Base-by-base conservation (phyloP, 768 basidiomycete genomes). In the Boletus edulis region DNA sequence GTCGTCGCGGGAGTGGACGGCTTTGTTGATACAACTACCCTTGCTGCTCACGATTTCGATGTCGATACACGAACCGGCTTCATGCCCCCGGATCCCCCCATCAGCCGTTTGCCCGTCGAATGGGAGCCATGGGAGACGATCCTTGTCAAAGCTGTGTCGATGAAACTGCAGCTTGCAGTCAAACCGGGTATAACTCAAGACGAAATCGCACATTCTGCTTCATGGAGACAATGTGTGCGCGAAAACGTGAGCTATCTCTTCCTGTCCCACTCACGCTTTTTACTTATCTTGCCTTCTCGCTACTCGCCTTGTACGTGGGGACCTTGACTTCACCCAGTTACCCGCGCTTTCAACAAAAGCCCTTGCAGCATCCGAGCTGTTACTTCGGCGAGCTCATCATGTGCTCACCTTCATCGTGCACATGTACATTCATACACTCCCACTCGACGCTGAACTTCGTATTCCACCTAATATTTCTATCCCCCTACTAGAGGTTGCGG, bases 51-150 rank as follows among this genome's bases (percentile, higher is more conserved):
- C 60, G 89, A 90, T 76, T 98, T 93, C 75, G 94, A 98, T 68
- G 90, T 98, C 56, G 93, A 95, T 68, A 86, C 87, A 11, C 77
- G 84, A 15, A 92, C 93, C 0, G 95, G 96, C 0, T 98, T 98
- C 70, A 87, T 98, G 83, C 90, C 95, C 3, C 86, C 89, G 0
- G 76, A 82, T 14, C 81, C 84, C 0, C 94, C 94, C 2, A 68
- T 87, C 0, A 61, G 72, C 8, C 80, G 87, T 20, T 78, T 96
- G 2, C 84, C 86, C 0, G 53, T 39, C 1, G 67, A 72, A 51
- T 96, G 84, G 82, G 85, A 83, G 42, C 64, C 73, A 43, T 98
- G 91, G 94, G 93, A 96, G 67, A 68, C 64, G 11, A 66, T 69
- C 18, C 78, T 87, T 3, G 82, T 81, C 47, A 73, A 67, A 15